A percentile compares a stretch with the other conserved stretches of the same genome.
Conservation (phyloP, 208 protist genomes). For the Trypanosoma conorhini region DNA sequence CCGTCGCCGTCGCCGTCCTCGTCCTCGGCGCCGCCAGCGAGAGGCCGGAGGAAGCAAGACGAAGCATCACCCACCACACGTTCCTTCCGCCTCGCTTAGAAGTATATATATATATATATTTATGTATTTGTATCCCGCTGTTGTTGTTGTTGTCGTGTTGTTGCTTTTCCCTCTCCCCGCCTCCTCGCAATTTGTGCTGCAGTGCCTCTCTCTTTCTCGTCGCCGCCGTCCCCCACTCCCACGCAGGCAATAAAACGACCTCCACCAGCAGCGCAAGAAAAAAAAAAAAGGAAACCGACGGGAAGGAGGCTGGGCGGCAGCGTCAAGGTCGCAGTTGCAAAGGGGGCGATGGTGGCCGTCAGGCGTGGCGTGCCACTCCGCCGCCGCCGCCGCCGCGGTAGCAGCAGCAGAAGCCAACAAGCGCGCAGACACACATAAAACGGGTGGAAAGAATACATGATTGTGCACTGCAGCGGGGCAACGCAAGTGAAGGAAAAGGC, state of each 20-base stretch:
- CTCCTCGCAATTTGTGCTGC: too few relatives aligned
- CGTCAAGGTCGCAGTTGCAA: not conserved
- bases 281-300: too few relatives aligned
- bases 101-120: constrained; percentile 18
- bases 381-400: not conserved
- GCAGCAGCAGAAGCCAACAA: not conserved
- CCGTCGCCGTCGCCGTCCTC: not conserved
- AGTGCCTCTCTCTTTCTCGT: too few relatives aligned
- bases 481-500: not conserved
- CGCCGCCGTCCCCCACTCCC: too few relatives aligned
- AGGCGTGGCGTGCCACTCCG: not conserved
- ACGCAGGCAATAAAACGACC: too few relatives aligned
- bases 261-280: too few relatives aligned
- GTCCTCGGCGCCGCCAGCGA: not conserved
- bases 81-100: not conserved
- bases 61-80: not conserved
- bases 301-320: not conserved
- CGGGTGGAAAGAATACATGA: not conserved
- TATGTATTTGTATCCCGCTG: constrained; percentile 17
- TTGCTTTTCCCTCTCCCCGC: too few relatives aligned
- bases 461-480: not conserved
- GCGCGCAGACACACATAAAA: not conserved
- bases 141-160: too few relatives aligned
- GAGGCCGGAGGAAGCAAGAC: not conserved
- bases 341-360: not conserved